A percentile compares a stretch with the other conserved stretches of the same genome.
phyloP scores from a whole-genome alignment of 208 protist genomes.

The Acanthamoeba culbertsoni region DNA sequence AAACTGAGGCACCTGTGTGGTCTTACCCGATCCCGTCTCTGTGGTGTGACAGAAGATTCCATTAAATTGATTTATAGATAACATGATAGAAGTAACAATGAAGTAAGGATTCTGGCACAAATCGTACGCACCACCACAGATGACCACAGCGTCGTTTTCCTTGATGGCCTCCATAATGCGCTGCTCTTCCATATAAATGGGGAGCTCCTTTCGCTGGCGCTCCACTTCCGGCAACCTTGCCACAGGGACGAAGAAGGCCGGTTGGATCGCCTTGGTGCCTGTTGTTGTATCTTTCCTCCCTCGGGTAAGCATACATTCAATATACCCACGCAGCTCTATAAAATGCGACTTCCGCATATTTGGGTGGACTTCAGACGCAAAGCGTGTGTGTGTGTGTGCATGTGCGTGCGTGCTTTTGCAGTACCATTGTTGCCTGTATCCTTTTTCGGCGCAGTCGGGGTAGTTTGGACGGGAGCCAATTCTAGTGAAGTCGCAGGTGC shows the following conservation, averaged over 20 bases:
- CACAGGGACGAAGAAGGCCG: slow-evolving; percentile 77
- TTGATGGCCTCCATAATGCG: slow-evolving; percentile 86
- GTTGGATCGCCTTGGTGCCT: background rate
- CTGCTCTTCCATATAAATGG: slow-evolving; percentile 87
- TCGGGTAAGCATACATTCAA: background rate
- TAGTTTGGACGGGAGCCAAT: background rate
- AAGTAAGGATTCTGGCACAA: background rate
- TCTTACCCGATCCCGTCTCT: slow-evolving; percentile 82
- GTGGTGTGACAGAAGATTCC: slow-evolving; percentile 4
- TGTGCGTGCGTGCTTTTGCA: no score
- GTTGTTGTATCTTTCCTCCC: background rate
- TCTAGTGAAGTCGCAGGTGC: background rate
- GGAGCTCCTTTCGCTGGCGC: slow-evolving; percentile 73
- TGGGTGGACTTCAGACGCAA: no score
- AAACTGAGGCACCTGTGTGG: slow-evolving; percentile 90
- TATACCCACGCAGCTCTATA: no score
- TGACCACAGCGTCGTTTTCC: slow-evolving; percentile 82
- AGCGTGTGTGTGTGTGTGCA: no score
- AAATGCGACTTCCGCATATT: no score
- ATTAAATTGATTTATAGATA: background rate
- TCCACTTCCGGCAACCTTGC: slow-evolving; percentile 71
- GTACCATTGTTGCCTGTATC: no score
- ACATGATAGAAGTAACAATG: no score
- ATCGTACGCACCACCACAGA: slow-evolving; percentile 87
- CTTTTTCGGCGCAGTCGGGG: no score